Percentiles rank a stretch among this genome's conserved stretches.
These are phyloP conservation scores for Phaeosphaeriaceae sp. DNA, from an alignment of 2,329 filamentous ascomycete genomes.

Conservation along the genomic window DNA sequence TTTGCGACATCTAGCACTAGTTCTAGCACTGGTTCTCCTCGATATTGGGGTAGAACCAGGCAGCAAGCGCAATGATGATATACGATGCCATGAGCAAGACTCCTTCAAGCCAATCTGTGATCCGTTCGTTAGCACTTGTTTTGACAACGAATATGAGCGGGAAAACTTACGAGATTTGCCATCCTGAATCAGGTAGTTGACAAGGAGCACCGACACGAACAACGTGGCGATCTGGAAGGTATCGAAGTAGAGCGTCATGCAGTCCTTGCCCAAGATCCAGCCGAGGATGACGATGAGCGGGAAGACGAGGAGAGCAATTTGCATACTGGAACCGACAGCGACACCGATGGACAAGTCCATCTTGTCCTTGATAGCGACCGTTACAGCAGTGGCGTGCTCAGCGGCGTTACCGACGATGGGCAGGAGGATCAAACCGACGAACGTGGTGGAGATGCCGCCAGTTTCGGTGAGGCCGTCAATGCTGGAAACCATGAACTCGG, in stretches of 20 bases:
- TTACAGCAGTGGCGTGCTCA: conserved; percentile 70
- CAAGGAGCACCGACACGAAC: conserved; percentile 63
- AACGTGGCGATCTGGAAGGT: conserved; percentile 80
- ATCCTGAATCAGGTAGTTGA: conserved; percentile 65
- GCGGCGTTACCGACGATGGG: conserved; percentile 72
- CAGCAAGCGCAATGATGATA: conserved; percentile 67
- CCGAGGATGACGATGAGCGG: conserved; percentile 67
- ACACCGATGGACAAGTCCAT: conserved; percentile 73
- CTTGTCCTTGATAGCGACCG: conserved; percentile 69
- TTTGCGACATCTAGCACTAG: no score
- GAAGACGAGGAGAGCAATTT: conserved; percentile 69
- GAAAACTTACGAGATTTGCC: conserved; percentile 57
- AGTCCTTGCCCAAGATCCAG: conserved; percentile 65
- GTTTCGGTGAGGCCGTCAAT: conserved; percentile 62
- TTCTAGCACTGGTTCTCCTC: conserved; percentile 25
- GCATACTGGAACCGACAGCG: conserved; percentile 70
- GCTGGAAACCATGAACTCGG: conserved; percentile 68
- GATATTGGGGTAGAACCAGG: conserved; percentile 58
- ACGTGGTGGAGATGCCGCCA: conserved; percentile 62
- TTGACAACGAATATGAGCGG: no score
- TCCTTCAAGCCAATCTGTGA: conserved; percentile 64
- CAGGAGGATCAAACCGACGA: conserved; percentile 69
- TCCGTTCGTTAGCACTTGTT: conserved; percentile 21
- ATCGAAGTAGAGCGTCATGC: conserved; percentile 83
- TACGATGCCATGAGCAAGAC: conserved; percentile 67